These are phyloP conservation scores for Citrus sinensis DNA, from an alignment of 345 rosid genomes.

Conservation along the genomic window DVS_A1.0 CM039162.1:24718001-24718500, in stretches of 20 bases:
- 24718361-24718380: conserved; percentile 56
- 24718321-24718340: conserved; percentile 81
- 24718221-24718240: conserved; percentile 78
- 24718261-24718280: conserved; percentile 80
- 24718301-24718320: conserved; percentile 64
- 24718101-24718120: conserved; percentile 79
- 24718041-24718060: conserved; percentile 14
- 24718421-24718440: conserved; percentile 98
- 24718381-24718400: conserved; percentile 81
- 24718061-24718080: background rate
- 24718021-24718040: background rate
- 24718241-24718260: conserved; percentile 86
- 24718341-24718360: conserved; percentile 73
- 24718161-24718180: conserved; percentile 93
- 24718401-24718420: conserved; percentile 99
- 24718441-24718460: conserved; percentile 39
- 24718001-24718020: background rate
- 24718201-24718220: conserved; percentile 87
- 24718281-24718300: conserved; percentile 66
- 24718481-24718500: background rate
- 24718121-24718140: conserved; percentile 80
- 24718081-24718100: conserved; percentile 57
- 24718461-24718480: background rate
- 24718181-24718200: conserved; percentile 78
- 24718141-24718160: conserved; percentile 89